Percentiles rank a stretch among this genome's conserved stretches.
Evolutionary conservation across 2,329 filamentous ascomycete genomes (phyloP).

Genomic region (Cladosporium oxysporum): DNA sequence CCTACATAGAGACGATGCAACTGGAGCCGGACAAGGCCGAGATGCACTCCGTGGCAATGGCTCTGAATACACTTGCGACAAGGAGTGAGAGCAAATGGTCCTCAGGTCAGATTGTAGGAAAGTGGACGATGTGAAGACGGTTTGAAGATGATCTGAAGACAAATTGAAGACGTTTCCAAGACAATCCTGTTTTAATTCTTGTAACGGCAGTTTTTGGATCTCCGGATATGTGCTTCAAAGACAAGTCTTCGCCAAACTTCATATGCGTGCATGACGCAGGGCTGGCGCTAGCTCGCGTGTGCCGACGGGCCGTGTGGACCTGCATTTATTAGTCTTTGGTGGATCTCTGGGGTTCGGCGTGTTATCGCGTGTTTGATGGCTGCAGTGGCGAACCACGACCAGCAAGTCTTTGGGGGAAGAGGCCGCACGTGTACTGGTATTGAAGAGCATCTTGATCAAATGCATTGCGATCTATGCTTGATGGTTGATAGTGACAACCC

Average conservation of each 20-base stretch:
- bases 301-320: constrained; percentile 12
- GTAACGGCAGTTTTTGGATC: background rate
- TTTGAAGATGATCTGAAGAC: background rate
- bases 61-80: background rate
- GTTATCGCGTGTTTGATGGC: background rate
- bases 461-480: background rate
- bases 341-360: background rate
- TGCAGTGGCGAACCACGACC: background rate
- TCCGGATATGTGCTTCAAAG: background rate
- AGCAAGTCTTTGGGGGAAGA: background rate
- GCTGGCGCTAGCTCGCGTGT: background rate
- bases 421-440: background rate
- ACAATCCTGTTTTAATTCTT: background rate
- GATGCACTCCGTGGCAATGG: background rate
- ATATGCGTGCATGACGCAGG: background rate
- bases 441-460: background rate
- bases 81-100: background rate
- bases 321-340: background rate
- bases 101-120: background rate
- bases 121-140: background rate
- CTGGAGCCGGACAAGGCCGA: background rate
- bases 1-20: background rate
- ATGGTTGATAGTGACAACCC: background rate
- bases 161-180: background rate
- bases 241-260: background rate